These are phyloP conservation scores for Lactifluus piperatus DNA, from an alignment of 768 basidiomycete genomes.

Conservation along the genomic window DNA sequence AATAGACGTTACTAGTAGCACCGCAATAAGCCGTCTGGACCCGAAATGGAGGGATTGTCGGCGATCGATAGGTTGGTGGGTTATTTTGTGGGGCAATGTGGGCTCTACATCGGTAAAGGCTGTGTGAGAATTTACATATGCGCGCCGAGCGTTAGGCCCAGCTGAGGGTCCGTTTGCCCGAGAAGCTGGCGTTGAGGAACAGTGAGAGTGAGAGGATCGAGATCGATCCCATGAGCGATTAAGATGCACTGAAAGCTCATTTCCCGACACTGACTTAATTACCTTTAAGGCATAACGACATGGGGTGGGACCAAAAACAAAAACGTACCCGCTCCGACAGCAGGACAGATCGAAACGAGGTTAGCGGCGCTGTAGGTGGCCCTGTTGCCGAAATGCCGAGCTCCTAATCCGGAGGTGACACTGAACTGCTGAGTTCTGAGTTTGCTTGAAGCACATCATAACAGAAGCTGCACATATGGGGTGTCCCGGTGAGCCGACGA, in stretches of 20 bases:
- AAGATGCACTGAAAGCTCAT: background rate
- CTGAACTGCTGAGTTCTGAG: background rate
- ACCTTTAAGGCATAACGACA: background rate
- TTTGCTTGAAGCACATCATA: conserved; percentile 2
- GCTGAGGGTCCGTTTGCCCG: background rate
- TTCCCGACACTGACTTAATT: background rate
- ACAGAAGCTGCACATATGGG: conserved; percentile 6
- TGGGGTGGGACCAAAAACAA: background rate
- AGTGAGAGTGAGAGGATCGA: background rate
- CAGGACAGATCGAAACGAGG: background rate
- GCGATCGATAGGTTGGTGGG: background rate
- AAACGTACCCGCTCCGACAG: background rate
- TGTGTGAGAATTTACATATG: background rate
- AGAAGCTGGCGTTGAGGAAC: background rate
- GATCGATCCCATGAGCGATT: conserved; percentile 4
- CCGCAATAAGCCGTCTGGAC: background rate
- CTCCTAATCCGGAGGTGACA: background rate
- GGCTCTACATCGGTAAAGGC: background rate
- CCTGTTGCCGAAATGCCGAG: background rate
- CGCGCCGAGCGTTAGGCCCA: background rate
- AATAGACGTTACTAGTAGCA: background rate
- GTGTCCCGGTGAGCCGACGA: background rate
- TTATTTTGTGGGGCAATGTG: background rate
- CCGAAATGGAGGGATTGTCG: background rate
- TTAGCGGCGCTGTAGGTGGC: background rate